Base-by-base conservation (phyloP, 2,329 filamentous ascomycete species). In the Peltaster fructicola region DNA sequence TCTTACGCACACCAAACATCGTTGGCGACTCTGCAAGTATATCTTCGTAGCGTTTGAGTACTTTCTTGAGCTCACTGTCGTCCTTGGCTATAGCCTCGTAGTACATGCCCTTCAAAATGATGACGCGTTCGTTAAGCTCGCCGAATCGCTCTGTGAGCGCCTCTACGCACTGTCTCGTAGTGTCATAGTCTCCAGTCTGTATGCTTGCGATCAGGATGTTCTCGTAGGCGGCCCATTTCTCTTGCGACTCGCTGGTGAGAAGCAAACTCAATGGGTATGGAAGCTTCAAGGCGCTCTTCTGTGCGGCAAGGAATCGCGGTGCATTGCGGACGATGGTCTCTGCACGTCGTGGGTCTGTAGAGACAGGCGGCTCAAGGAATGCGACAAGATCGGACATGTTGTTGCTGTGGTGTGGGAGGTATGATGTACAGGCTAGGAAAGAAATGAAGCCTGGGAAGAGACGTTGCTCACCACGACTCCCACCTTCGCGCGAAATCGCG, bases 1-100 rank as follows among this genome's bases (percentile, higher is more conserved):
- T 67, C 57, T 98, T 98, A 20, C 75, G 62, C 32, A 98, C 72
- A 30, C 79, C 76, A 52, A 90, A 69, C 47, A 92, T 90, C 23
- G 77, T 71, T 13, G 72, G 69, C 41, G 82, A 75, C 17, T 75
- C 66, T 26, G 63, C 57, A 25, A 98, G 51, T 20, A 84, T 70
- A 16, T 66, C 61, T 22, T 91, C 71, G 44, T 95, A 95, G 39
- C 75, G 69, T 34, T 69, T 65, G 24, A 93, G 56, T 12, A 93
- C 66, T 9, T 58, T 58, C 30, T 76, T 65, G 22, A 93, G 54
- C 9, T 69, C 72, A 22, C 58, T 55, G 17, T 71, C 55, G 35
- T 73, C 68, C 25, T 65, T 56, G 11, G 84, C 81, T 19, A 68
- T 67, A 2, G 85, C 81, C 53, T 95, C 88, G 41, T 82, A 74